These are phyloP conservation scores for Fonsecaea nubica DNA, from an alignment of 2,329 filamentous ascomycete species.

Conservation along the genomic window DNA sequence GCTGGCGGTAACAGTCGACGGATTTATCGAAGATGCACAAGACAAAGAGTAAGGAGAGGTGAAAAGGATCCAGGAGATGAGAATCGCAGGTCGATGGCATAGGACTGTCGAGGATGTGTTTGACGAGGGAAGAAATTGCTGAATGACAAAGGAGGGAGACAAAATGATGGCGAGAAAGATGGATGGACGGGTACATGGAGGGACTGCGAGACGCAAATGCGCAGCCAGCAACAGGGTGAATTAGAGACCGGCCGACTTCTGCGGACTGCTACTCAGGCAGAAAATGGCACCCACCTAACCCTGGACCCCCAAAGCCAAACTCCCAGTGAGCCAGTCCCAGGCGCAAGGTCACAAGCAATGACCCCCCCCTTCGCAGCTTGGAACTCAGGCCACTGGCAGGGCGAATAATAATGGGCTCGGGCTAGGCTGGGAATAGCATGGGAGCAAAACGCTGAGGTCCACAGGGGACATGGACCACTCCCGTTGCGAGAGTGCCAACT, in stretches of 20 bases:
- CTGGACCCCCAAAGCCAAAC: conserved; percentile 16
- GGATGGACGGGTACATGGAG: conserved; percentile 33
- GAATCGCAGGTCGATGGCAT: conserved; percentile 6
- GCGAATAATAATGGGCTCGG: conserved; percentile 21
- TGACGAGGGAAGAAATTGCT: conserved; percentile 24
- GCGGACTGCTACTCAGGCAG: conserved; percentile 8
- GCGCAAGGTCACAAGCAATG: neutral
- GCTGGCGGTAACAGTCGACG: conserved; percentile 16
- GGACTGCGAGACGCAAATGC: conserved; percentile 28
- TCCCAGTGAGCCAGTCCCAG: conserved; percentile 19
- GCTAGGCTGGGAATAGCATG: conserved; percentile 20
- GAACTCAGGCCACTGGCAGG: conserved; percentile 21
- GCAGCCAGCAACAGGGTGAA: conserved; percentile 14
- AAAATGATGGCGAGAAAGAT: conserved; percentile 23
- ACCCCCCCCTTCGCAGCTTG: conserved; percentile 7
- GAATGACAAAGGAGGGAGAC: conserved; percentile 22
- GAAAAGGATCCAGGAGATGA: conserved; percentile 13
- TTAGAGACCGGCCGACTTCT: conserved; percentile 10
- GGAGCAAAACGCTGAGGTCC: conserved; percentile 9
- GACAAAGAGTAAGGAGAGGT: conserved; percentile 14
- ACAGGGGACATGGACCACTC: conserved; percentile 9
- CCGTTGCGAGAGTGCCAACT: conserved; percentile 3
- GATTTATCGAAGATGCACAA: conserved; percentile 6
- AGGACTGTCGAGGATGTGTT: conserved; percentile 8
- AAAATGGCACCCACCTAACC: conserved; percentile 21